Percentiles rank a stretch among this genome's conserved stretches.
Conservation (phyloP, 1,284 basidiomycete species). For the Sporisorium iseilematis-ciliati region DNA sequence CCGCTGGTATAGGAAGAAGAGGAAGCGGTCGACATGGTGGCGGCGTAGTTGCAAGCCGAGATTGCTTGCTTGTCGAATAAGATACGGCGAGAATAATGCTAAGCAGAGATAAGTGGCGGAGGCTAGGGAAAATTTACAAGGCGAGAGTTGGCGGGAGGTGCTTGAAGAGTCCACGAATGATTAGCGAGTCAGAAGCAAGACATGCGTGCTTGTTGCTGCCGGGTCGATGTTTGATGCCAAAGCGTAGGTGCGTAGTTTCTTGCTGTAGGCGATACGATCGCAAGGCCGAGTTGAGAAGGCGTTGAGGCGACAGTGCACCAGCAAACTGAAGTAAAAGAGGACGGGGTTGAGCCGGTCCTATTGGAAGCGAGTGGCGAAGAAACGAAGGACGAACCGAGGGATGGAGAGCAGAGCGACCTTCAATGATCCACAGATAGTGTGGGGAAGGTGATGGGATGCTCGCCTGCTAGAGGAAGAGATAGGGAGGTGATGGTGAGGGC, state of each 20-base stretch:
- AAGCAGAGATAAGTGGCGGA: not conserved
- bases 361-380: constrained; percentile 8
- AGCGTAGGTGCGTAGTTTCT: not conserved
- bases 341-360: constrained; percentile 48
- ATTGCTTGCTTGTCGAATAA: constrained; percentile 4
- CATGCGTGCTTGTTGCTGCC: constrained; percentile 1
- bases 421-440: constrained; percentile 14
- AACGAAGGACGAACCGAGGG: constrained; percentile 2
- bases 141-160: not conserved
- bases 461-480: constrained; percentile 10
- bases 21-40: constrained; percentile 42
- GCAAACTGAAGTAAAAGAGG: constrained; percentile 19
- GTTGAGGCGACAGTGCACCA: constrained; percentile 10
- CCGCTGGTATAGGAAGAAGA: constrained; percentile 44
- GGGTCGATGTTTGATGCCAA: no score
- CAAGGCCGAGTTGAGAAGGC: constrained; percentile 30
- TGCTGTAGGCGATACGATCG: not conserved
- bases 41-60: not conserved
- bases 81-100: not conserved
- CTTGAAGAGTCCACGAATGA: constrained; percentile 8
- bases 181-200: constrained; percentile 1
- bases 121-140: constrained; percentile 7
- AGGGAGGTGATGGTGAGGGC: constrained; percentile 10
- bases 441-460: constrained; percentile 4
- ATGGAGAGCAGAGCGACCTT: constrained; percentile 15